Conservation (phyloP, 495 filamentous ascomycete genomes). For the Tuber melanosporum region DNA sequence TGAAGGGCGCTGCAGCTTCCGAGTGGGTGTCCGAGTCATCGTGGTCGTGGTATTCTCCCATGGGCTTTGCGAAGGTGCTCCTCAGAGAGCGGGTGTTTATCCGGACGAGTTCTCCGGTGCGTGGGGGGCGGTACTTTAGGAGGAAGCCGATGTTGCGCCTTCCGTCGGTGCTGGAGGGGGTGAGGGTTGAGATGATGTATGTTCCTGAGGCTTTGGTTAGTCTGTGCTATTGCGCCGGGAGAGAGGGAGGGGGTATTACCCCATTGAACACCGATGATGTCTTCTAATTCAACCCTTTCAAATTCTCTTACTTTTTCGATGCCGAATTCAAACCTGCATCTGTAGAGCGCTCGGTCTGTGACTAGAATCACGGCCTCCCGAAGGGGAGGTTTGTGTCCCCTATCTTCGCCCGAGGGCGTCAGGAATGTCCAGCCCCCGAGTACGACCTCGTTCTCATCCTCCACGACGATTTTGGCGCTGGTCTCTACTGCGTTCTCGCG, state of each 20-base stretch:
- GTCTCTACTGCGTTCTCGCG: conserved; percentile 84
- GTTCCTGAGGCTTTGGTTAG: conserved; percentile 45
- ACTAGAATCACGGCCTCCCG: conserved; percentile 80
- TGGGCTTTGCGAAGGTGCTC: conserved; percentile 45
- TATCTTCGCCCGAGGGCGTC: conserved; percentile 60
- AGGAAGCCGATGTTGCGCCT: conserved; percentile 74
- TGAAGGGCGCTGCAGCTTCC: conserved; percentile 2
- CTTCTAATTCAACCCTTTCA: conserved; percentile 72
- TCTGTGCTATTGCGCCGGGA: neutral
- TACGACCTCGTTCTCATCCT: conserved; percentile 74
- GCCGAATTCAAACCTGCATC: conserved; percentile 85
- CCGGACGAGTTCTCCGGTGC: conserved; percentile 52
- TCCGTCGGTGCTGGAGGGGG: conserved; percentile 65
- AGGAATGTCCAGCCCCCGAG: conserved; percentile 67
- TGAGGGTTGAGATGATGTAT: conserved; percentile 82
- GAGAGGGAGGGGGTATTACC: conserved; percentile 38
- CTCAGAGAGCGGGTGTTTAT: conserved; percentile 80
- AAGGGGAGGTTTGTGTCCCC: conserved; percentile 60
- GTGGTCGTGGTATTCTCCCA: neutral
- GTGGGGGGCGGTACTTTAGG: conserved; percentile 63
- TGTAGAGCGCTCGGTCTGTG: conserved; percentile 76
- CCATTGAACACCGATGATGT: conserved; percentile 61
- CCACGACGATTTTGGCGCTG: conserved; percentile 73
- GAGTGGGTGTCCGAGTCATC: conserved; percentile 28
- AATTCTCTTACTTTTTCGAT: conserved; percentile 86